Percentiles rank a stretch among this genome's conserved stretches.
Evolutionary conservation across 352 stramenopile genomes (phyloP).

Genomic region (Elongisporangium prolatum): DNA sequence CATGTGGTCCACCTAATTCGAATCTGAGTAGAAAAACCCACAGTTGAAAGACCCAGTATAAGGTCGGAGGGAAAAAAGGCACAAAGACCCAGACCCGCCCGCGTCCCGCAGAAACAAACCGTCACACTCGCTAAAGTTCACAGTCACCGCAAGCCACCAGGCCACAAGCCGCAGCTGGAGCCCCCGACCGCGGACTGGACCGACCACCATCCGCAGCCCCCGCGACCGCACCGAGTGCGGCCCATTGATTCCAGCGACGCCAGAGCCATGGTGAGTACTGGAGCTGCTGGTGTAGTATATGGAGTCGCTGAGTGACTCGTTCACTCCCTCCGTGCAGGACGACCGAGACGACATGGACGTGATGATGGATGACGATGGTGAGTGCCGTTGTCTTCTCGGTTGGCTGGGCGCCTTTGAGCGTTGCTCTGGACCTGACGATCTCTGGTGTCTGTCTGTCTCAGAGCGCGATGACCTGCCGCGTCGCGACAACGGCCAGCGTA

Average conservation of each 20-base stretch:
- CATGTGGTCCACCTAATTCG: neutral
- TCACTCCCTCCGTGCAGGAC: conserved; percentile 16
- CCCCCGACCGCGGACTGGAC: neutral
- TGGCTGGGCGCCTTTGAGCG: neutral
- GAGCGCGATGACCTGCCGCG: conserved; percentile 25
- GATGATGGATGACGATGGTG: conserved; percentile 34
- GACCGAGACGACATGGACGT: conserved; percentile 41
- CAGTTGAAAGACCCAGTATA: conserved; percentile 4
- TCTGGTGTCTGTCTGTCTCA: conserved; percentile 7
- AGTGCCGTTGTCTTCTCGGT: neutral
- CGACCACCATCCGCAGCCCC: neutral
- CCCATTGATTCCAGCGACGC: neutral
- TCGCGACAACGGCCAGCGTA: conserved; percentile 29
- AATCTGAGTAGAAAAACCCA: neutral
- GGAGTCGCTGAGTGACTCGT: neutral
- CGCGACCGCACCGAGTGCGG: neutral
- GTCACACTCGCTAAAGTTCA: conserved; percentile 1
- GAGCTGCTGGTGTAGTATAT: neutral
- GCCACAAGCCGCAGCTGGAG: neutral
- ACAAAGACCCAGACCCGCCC: conserved; percentile 1
- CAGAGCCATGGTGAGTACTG: neutral
- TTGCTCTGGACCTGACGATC: conserved; percentile 3
- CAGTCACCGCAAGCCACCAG: neutral
- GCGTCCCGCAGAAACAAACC: conserved; percentile 1
- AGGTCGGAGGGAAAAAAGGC: neutral